Evolutionary conservation across 768 basidiomycete species (phyloP).

Genomic region (Tephrocybe sp.): DNA sequence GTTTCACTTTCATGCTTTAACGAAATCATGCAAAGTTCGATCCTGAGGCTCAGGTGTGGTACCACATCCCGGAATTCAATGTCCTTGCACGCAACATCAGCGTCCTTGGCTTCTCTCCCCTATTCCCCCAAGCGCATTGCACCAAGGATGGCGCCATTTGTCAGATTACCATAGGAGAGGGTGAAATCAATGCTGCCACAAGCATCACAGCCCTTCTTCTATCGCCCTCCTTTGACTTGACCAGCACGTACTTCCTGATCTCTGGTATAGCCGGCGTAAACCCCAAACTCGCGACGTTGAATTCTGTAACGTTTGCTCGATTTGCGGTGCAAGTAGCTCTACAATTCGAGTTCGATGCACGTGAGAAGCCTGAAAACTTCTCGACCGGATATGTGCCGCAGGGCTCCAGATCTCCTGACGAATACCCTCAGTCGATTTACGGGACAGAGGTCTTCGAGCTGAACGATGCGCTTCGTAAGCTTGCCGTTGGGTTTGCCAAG

Average conservation of each 20-base stretch:
- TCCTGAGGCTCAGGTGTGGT: neutral
- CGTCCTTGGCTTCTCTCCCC: slow-evolving; percentile 6
- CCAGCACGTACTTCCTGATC: slow-evolving; percentile 6
- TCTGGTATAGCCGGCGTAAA: slow-evolving; percentile 6
- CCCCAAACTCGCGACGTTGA: slow-evolving; percentile 1
- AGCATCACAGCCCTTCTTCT: slow-evolving; percentile 4
- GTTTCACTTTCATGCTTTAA: neutral
- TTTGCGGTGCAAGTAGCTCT: slow-evolving; percentile 5
- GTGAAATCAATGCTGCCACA: slow-evolving; percentile 4
- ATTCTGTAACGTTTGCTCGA: slow-evolving; percentile 1
- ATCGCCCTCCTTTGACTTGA: slow-evolving; percentile 9
- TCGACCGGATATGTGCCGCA: slow-evolving; percentile 6
- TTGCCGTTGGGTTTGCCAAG: slow-evolving; percentile 3
- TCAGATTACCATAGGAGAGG: slow-evolving; percentile 5
- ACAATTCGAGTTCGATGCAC: slow-evolving; percentile 7
- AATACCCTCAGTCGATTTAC: slow-evolving; percentile 1
- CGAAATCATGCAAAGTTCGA: slow-evolving; percentile 5
- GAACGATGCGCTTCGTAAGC: slow-evolving; percentile 2
- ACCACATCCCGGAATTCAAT: neutral
- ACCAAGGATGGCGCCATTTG: slow-evolving; percentile 4
- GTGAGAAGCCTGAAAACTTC: slow-evolving; percentile 7
- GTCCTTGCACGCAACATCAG: slow-evolving; percentile 2
- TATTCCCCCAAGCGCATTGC: slow-evolving; percentile 5
- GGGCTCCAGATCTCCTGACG: neutral
- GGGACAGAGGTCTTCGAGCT: slow-evolving; percentile 11